Evolutionary conservation across 1,284 basidiomycete genomes (phyloP).

Genomic region (Sporisorium exsertum): DNA sequence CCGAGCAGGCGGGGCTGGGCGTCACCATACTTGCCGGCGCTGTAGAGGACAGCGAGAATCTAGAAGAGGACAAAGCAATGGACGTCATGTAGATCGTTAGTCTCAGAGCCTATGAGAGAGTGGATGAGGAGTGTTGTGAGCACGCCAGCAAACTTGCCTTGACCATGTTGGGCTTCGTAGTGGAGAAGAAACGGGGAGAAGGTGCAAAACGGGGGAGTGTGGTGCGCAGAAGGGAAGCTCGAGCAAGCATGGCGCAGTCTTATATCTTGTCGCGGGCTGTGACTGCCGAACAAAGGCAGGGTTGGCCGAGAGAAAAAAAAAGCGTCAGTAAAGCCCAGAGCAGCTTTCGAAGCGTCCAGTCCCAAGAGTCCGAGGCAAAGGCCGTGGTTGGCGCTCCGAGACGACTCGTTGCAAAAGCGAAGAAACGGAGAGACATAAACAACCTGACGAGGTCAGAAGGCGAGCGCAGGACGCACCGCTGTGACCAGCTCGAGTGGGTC

Average conservation of each 20-base stretch:
- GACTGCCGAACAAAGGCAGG: background rate
- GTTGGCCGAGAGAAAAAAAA: background rate
- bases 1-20: conserved; percentile 88
- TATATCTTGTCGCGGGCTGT: conserved; percentile 21
- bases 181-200: conserved; percentile 35
- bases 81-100: background rate
- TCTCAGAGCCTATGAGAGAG: background rate
- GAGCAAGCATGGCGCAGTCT: conserved; percentile 30
- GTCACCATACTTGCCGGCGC: conserved; percentile 79
- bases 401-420: conserved; percentile 28
- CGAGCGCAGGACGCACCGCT: background rate
- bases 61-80: conserved; percentile 63
- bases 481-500: background rate
- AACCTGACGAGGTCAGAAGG: background rate
- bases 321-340: conserved; percentile 12
- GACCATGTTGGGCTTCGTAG: conserved; percentile 52
- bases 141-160: conserved; percentile 32
- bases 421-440: conserved; percentile 7
- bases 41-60: conserved; percentile 82
- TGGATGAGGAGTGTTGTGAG: too few species aligned
- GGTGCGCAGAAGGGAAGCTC: conserved; percentile 26
- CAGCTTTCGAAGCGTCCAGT: background rate
- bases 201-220: conserved; percentile 25
- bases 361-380: conserved; percentile 22
- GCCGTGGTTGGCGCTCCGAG: conserved; percentile 16